Evolutionary conservation across 2,329 filamentous ascomycete genomes (phyloP), one percentile per base, ranked within the genome.

Genomic region (Oidium heveae): DNA sequence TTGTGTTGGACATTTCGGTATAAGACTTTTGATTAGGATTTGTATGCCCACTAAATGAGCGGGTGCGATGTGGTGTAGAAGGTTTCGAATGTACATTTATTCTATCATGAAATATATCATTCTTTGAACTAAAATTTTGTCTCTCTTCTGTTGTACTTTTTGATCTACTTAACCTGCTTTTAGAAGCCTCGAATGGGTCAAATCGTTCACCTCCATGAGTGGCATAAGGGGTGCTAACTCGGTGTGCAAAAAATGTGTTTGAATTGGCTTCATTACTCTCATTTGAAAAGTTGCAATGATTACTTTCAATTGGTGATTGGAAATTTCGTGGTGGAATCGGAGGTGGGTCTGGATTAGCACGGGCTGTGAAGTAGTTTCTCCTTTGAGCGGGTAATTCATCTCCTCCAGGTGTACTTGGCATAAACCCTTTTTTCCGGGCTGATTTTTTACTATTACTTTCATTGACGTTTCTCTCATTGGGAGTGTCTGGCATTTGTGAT

Each of bases 161-260:
- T 24, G 64, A 65, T 58, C 63, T 62, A 37, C 55, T 58, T 12
- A 65, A 51, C 59, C 61, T 61, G 55, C 12, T 24, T 22, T n/a
- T n/a, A 13, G 59, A 55, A 43, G 55, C 71, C 47, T 76, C 74
- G 56, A 76, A 77, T 0, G 74, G 71, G 49, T 77, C 72, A 4
- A 74, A 73, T 65, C 74, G 79, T 63, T 80, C 77, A 36, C 77
- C 75, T 13, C 74, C 70, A 34, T 73, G 70, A 1, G 69, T 71
- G 44, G 71, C 69, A 61, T 80, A 80, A 0, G 76, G 75, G 6
- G 73, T 75, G 59, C 74, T 75, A 55, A 75, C 69, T n/a, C 75
- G 70, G n/a, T 65, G 63, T 56, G 78, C 73, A 46, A 67, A 68
- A 0, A 64, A 64, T 1, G 72, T 72, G 57, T 77, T 72, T 22